Base-by-base conservation (phyloP, 1,139 yeast genomes). In the Zygosaccharomyces sapae region DNA sequence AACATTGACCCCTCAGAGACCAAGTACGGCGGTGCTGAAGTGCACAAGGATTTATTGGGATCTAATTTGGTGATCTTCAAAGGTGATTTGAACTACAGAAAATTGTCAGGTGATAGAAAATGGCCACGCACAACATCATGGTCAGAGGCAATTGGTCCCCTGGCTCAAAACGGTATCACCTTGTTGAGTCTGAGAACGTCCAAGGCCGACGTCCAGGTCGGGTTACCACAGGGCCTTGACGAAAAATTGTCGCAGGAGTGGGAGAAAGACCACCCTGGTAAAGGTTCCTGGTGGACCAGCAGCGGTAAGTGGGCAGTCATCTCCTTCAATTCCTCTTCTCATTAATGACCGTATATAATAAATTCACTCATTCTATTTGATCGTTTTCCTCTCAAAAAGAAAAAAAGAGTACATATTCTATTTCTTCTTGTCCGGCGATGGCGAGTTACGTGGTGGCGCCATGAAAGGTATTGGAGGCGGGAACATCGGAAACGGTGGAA, bases 201-300 rank as follows among this genome's bases (percentile, higher is more conserved):
- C 67, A 92, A 92, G 68, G 97, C 97, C 0, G 98, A 94, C 65
- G 97, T 90, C n/a, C 83, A 86, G 47, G 96, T 86, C 44, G 97
- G 95, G 2, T 76, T 92, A 53, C 74, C 77, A 4, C 70, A 75
- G 37, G 97, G 96, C 2, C 70, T 78, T 27, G 85, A 86, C 55
- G 90, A 84, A 56, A 73, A 80, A 61, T 74, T 92, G 54, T 74
- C 77, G 41, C 68, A 74, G 49, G 70, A 70, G 44, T 88, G 94
- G 83, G 68, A 61, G 27, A 59, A 62, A 20, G 71, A 71, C 61
- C 85, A 86, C 3, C 77, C 83, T 58, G 80, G 80, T 53, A 67
- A 73, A 41, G 89, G 90, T 9, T 79, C 80, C 47, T 78, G 80
- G 58, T 92, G 98, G 98, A 76, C 83, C 45, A 76, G 88, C 57